Conservation (phyloP, 257 asterid species). For the Leptodermis oblonga region DNA sequence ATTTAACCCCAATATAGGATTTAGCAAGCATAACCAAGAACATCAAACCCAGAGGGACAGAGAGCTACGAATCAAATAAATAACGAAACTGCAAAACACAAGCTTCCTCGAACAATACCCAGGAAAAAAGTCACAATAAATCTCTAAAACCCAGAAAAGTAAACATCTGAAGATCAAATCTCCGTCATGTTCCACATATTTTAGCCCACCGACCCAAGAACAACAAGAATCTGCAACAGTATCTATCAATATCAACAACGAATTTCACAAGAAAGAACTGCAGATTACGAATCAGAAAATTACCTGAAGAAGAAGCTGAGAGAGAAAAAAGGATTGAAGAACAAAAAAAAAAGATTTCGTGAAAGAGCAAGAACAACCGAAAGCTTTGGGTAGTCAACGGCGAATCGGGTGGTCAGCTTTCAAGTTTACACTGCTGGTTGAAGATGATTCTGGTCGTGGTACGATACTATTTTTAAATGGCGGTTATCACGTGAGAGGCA, state of each 20-base stretch:
- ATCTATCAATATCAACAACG: neutral
- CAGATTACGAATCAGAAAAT: neutral
- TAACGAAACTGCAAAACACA: neutral
- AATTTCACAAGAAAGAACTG: neutral
- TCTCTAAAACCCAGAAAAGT: neutral
- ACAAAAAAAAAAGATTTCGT: neutral
- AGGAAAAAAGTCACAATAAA: neutral
- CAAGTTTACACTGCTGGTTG: neutral
- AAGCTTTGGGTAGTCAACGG: constrained; percentile 7
- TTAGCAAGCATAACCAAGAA: neutral
- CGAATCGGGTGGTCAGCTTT: neutral
- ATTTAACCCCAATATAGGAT: no score
- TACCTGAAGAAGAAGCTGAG: constrained; percentile 9
- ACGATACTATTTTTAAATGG: neutral
- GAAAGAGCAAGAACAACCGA: neutral
- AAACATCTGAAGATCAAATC: neutral
- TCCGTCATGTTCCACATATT: neutral
- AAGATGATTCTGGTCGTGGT: neutral
- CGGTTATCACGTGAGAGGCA: constrained; percentile 10
- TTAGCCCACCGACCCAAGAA: neutral
- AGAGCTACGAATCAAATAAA: neutral
- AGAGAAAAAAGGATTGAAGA: neutral
- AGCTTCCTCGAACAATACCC: neutral
- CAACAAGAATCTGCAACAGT: neutral
- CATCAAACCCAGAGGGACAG: neutral